Base-by-base conservation (phyloP, 1,139 yeast genomes). In the Suhomyces bokatorum region DNA sequence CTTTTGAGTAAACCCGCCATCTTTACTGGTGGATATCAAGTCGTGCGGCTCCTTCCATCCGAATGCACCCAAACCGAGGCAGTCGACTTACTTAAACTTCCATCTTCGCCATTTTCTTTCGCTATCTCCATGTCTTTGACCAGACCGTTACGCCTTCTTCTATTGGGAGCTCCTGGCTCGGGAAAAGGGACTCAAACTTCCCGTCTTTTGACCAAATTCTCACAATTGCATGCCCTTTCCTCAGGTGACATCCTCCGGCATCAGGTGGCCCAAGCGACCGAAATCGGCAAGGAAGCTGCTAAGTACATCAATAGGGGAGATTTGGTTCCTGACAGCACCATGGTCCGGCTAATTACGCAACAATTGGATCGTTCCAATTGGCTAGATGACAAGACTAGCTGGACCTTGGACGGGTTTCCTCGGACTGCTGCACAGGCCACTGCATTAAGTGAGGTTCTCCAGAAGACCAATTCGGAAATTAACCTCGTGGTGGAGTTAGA, bases 391-490 rank as follows among this genome's bases (percentile, higher is more conserved):
- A 47, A 63, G 4, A 55, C 82, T 1, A 70, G 81, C 11, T 90
- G 96, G 90, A 69, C 91, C 27, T 70, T 91, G 43, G 98, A 91
- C 60, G 98, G 98, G 38, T 91, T 90, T 59, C 98, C 98, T 2
- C 71, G 98, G 49, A 91, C 95, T 0, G 62, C 70, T 20, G 67
- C 66, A 3, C 98, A 91, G 64, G 97, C 97, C 0, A 58, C 64
- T 28, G 74, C 73, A 6, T 68, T 91, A 36, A 81, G 81, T 45
- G 51, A 58, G 15, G 74, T 76, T 9, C 68, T 90, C 40, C 50
- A 50, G 0, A 52, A 64, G 10, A 50, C 64, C 27, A 50, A 66
- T 1, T 65, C 83, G 1, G 61, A 66, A 12, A 63, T 90, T 45
- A 89, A 87, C 57, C 61, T 86, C 51, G 96, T 90, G 13, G 87